Conservation (phyloP, 2,329 filamentous ascomycete genomes). For the Podosphaera xanthii region DNA sequence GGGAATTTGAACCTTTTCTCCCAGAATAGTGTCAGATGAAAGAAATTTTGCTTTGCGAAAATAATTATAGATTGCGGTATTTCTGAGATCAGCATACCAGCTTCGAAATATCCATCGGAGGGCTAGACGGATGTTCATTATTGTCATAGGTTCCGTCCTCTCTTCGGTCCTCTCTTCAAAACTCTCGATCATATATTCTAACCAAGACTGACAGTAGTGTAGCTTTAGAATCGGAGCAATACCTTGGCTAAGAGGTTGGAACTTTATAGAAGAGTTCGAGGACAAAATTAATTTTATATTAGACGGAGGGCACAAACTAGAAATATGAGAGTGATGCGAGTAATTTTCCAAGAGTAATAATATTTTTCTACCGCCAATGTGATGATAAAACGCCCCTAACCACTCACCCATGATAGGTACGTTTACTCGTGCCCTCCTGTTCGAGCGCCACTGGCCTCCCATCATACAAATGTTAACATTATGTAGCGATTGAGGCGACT, state of each 20-base stretch:
- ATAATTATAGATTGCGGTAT: neutral
- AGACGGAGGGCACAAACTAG: neutral
- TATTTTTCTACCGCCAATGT: neutral
- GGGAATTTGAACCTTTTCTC: neutral
- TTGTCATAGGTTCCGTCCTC: neutral
- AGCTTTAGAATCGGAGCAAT: neutral
- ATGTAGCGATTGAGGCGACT: neutral
- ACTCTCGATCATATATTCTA: neutral
- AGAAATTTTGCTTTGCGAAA: neutral
- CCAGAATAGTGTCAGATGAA: neutral
- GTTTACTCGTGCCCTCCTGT: conserved; percentile 2
- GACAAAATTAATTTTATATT: neutral
- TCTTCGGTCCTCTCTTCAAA: neutral
- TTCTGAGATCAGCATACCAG: neutral
- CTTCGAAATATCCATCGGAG: neutral
- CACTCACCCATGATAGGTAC: conserved; percentile 2
- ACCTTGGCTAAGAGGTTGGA: neutral
- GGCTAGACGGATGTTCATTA: neutral
- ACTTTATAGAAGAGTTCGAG: neutral
- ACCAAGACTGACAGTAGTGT: neutral
- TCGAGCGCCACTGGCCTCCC: conserved; percentile 1
- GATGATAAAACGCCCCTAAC: conserved; percentile 1
- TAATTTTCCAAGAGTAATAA: neutral
- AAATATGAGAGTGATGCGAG: neutral
- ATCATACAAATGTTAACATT: neutral